Percentiles rank a stretch among this genome's conserved stretches.
These are phyloP conservation scores for Microascus cirrosus DNA, from an alignment of 2,329 filamentous ascomycete genomes.

Conservation along the genomic window DNA sequence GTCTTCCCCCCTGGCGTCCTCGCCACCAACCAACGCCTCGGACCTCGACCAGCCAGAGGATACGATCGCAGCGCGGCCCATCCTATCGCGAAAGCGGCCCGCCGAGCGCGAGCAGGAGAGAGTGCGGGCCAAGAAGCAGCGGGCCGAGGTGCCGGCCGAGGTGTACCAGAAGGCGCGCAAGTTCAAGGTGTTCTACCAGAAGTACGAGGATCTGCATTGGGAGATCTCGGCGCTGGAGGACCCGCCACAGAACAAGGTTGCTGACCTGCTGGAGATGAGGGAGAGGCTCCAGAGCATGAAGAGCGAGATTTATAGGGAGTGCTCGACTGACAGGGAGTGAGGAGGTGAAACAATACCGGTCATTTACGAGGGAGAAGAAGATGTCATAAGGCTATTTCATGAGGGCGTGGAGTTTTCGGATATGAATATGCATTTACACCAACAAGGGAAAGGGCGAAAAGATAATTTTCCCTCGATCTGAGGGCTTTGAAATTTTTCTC, in stretches of 20 bases:
- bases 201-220: slow-evolving; percentile 44
- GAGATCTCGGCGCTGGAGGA: slow-evolving; percentile 39
- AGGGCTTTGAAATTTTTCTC: background rate
- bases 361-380: background rate
- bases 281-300: slow-evolving; percentile 44
- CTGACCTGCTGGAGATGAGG: slow-evolving; percentile 41
- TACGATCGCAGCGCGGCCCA: background rate
- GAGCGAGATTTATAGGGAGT: slow-evolving; percentile 42
- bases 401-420: slow-evolving; percentile 1
- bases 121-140: slow-evolving; percentile 8
- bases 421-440: background rate
- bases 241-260: slow-evolving; percentile 38
- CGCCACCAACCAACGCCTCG: slow-evolving; percentile 54
- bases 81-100: background rate
- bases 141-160: slow-evolving; percentile 20
- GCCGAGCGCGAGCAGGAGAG: slow-evolving; percentile 9
- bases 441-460: background rate
- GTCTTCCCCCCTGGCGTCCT: slow-evolving; percentile 54
- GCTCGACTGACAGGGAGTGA: slow-evolving; percentile 14
- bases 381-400: slow-evolving; percentile 4
- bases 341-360: background rate
- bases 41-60: slow-evolving; percentile 36
- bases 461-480: background rate
- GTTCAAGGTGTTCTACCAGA: slow-evolving; percentile 45
- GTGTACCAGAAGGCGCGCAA: slow-evolving; percentile 39